phyloP scores from a whole-genome alignment of 2,329 filamentous ascomycete genomes.

The Cucurbitaria berberidis region DNA sequence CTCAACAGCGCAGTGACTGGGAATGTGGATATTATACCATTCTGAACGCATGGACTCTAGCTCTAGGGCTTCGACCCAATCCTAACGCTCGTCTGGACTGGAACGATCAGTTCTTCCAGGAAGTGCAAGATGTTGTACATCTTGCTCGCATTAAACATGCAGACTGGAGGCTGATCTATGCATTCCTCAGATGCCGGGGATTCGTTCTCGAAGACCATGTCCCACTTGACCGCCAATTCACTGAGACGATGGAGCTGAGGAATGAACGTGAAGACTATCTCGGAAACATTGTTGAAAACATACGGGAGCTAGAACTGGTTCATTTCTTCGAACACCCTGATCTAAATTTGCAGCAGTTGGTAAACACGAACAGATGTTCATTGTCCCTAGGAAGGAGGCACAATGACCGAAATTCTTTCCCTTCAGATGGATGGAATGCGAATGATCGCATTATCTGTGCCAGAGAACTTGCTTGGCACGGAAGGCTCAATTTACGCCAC shows the following conservation, averaged over 20 bases:
- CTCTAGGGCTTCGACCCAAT: constrained; percentile 25
- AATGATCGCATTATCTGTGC: background rate
- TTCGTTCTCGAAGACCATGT: constrained; percentile 7
- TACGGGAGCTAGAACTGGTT: background rate
- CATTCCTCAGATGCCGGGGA: constrained; percentile 17
- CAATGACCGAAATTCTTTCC: background rate
- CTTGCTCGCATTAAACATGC: constrained; percentile 12
- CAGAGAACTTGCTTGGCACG: background rate
- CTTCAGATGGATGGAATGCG: background rate
- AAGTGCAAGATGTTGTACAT: constrained; percentile 10
- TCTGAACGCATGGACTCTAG: constrained; percentile 28
- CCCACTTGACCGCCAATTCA: background rate
- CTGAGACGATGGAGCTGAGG: background rate
- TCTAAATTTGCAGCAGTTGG: background rate
- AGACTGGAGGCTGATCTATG: constrained; percentile 20
- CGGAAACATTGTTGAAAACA: background rate
- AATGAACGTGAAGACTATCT: background rate
- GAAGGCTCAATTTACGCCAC: background rate
- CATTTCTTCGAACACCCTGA: background rate
- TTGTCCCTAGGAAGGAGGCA: background rate
- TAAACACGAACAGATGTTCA: background rate
- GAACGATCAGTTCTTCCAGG: constrained; percentile 7
- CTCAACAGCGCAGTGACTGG: constrained; percentile 4
- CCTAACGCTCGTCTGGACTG: constrained; percentile 5
- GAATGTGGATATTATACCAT: constrained; percentile 25